Conservation (phyloP, 352 stramenopile species). For the Phytophthora syringae region DNA sequence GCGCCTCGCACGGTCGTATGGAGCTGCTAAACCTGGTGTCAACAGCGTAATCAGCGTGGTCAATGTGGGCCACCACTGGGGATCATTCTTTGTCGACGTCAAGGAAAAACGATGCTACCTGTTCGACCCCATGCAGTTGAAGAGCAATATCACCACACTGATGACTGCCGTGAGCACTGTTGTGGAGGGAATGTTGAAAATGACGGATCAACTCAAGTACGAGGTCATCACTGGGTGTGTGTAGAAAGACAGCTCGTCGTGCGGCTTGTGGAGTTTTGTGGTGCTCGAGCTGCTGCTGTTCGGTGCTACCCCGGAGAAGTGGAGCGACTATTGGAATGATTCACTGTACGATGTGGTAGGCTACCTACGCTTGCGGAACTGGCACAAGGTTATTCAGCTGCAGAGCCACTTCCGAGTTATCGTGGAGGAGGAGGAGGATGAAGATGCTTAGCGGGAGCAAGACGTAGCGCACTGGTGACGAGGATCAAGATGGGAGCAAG, state of each 20-base stretch:
- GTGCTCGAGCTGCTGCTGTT: slow-evolving; percentile 15
- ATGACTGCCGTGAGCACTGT: neutral
- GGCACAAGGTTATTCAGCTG: too few relatives aligned
- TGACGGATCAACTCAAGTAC: slow-evolving; percentile 1
- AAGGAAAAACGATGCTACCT: neutral
- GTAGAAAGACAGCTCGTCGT: neutral
- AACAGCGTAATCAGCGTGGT: slow-evolving; percentile 5
- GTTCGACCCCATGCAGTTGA: slow-evolving; percentile 7
- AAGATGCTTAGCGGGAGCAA: too few relatives aligned
- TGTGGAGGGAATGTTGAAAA: neutral
- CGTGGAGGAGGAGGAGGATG: too few relatives aligned
- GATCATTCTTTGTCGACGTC: slow-evolving; percentile 2
- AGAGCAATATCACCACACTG: neutral
- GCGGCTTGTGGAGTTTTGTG: slow-evolving; percentile 12
- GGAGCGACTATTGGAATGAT: slow-evolving; percentile 11
- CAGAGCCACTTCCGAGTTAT: too few relatives aligned
- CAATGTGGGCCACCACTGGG: slow-evolving; percentile 14
- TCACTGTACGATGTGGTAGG: slow-evolving; percentile 4
- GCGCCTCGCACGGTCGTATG: neutral
- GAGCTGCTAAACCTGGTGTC: neutral
- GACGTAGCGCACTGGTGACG: too few relatives aligned
- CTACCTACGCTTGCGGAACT: too few relatives aligned
- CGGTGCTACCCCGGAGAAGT: slow-evolving; percentile 7
- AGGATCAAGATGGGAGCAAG: too few relatives aligned
- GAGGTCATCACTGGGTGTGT: neutral